Percentiles rank a stretch among this genome's conserved stretches.
Conservation (phyloP, 2,329 filamentous ascomycete species). For the Ophiobolus disseminans region DNA sequence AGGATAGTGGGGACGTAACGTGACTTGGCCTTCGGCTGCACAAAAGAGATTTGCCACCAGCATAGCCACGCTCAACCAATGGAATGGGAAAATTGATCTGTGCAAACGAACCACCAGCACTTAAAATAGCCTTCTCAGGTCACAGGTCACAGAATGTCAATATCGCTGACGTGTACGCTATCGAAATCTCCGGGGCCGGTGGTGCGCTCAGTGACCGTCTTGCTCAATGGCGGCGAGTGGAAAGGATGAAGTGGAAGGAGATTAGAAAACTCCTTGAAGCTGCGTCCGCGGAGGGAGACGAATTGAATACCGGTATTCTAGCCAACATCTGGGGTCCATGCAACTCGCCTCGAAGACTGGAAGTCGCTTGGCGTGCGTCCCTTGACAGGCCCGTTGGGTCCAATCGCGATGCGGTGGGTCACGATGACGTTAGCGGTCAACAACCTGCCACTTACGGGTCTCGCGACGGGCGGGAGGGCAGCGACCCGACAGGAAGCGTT, state of each 20-base stretch:
- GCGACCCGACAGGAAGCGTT: conserved; percentile 5
- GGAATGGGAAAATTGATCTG: conserved; percentile 1
- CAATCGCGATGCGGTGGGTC: conserved; percentile 38
- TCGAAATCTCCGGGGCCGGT: conserved; percentile 19
- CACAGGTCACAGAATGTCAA: too few relatives aligned
- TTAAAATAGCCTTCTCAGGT: conserved; percentile 19
- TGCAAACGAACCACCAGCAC: not conserved
- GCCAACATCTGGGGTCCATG: conserved; percentile 1
- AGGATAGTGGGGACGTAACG: not conserved
- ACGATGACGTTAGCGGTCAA: conserved; percentile 38
- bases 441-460: conserved; percentile 9
- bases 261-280: not conserved
- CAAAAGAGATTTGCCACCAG: conserved; percentile 1
- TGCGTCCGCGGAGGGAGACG: conserved; percentile 3
- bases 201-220: not conserved
- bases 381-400: conserved; percentile 16
- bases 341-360: conserved; percentile 8
- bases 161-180: conserved; percentile 17
- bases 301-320: not conserved
- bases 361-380: conserved; percentile 19
- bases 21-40: not conserved
- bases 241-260: not conserved
- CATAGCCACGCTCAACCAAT: conserved; percentile 15
- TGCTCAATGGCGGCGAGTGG: not conserved
- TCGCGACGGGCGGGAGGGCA: conserved; percentile 2